phyloP scores from a whole-genome alignment of 2,329 filamentous ascomycete genomes.

The Fusarium humuli region DNA sequence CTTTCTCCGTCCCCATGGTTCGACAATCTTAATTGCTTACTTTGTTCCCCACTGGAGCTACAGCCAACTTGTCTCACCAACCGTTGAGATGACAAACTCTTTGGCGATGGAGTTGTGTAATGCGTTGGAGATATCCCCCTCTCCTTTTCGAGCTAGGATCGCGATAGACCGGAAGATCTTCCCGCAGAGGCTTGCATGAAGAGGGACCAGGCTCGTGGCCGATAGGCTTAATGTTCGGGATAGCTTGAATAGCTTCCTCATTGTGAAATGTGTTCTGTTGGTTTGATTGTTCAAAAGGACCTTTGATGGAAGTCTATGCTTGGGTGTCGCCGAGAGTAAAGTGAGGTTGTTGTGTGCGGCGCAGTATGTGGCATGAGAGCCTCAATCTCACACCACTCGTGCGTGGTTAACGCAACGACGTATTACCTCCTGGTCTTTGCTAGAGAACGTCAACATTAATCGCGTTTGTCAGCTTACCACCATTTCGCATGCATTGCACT shows the following conservation, averaged over 20 bases:
- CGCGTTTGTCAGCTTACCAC: not conserved
- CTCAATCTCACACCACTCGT: slow-evolving; percentile 11
- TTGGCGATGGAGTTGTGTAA: slow-evolving; percentile 35
- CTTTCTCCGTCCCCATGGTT: slow-evolving; percentile 30
- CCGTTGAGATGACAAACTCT: slow-evolving; percentile 23
- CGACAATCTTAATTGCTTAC: slow-evolving; percentile 40
- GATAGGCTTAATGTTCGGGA: slow-evolving; percentile 4
- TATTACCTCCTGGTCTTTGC: not conserved
- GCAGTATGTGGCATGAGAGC: not conserved
- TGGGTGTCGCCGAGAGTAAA: not conserved
- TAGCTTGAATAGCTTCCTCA: not conserved
- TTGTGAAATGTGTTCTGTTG: not conserved
- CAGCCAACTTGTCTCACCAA: slow-evolving; percentile 8
- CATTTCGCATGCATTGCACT: not conserved
- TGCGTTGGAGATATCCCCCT: slow-evolving; percentile 1
- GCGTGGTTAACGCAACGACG: not conserved
- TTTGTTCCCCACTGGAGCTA: slow-evolving; percentile 2
- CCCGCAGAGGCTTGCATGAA: slow-evolving; percentile 29
- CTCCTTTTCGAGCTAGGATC: not conserved
- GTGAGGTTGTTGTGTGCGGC: not conserved
- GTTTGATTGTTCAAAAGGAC: not conserved
- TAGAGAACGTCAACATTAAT: not conserved
- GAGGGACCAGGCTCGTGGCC: not conserved
- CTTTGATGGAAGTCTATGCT: not conserved
- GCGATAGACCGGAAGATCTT: slow-evolving; percentile 34